Evolutionary conservation across 352 stramenopile genomes (phyloP).

Genomic region (Globisporangium heterothallicum): DNA sequence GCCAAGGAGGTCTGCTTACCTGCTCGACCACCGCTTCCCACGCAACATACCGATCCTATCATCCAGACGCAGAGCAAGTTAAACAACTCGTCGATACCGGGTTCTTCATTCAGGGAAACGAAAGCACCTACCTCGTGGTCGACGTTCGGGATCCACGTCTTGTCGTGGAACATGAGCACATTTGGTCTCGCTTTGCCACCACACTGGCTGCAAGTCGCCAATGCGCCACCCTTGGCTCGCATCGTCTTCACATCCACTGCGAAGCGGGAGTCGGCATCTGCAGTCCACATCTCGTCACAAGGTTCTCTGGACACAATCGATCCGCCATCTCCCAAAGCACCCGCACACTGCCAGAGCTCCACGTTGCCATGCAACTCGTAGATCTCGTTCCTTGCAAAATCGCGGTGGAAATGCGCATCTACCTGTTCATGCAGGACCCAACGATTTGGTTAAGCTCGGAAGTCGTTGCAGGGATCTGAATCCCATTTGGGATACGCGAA

Average conservation of each 20-base stretch:
- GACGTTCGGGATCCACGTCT: slow-evolving; percentile 72
- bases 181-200: slow-evolving; percentile 67
- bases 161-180: slow-evolving; percentile 91
- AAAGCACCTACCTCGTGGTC: slow-evolving; percentile 41
- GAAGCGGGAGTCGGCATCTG: slow-evolving; percentile 53
- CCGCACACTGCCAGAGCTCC: slow-evolving; percentile 73
- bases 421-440: slow-evolving; percentile 32
- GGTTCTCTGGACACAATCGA: slow-evolving; percentile 26
- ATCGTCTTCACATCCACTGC: slow-evolving; percentile 61
- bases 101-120: too few relatives aligned
- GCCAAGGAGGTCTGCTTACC: slow-evolving; percentile 17
- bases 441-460: too few relatives aligned
- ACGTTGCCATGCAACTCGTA: slow-evolving; percentile 88
- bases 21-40: slow-evolving; percentile 79
- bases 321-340: slow-evolving; percentile 26
- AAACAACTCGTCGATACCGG: too few relatives aligned
- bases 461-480: too few relatives aligned
- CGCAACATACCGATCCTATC: slow-evolving; percentile 57
- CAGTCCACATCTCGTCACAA: slow-evolving; percentile 50
- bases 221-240: slow-evolving; percentile 29
- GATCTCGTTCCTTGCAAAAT: slow-evolving; percentile 70
- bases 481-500: too few relatives aligned
- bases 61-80: too few relatives aligned
- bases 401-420: slow-evolving; percentile 81
- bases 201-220: slow-evolving; percentile 51